Base-by-base conservation (phyloP, 1,139 yeast species). In the Nakaseomyces delphensis region DNA sequence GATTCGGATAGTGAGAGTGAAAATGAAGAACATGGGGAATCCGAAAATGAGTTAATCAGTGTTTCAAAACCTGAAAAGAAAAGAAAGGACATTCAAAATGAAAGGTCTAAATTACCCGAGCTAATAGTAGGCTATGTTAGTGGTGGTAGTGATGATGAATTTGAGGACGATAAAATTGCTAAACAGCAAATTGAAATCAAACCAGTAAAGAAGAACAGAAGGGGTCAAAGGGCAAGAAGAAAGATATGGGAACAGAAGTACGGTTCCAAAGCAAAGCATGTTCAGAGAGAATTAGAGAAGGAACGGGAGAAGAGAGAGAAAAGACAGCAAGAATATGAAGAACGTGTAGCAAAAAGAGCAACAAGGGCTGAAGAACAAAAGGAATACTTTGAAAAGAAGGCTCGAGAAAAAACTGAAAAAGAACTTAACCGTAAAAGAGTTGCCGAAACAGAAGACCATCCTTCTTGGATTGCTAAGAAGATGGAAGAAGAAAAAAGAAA, bases 141-240 rank as follows among this genome's bases (percentile, higher is more conserved):
- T 1, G 95, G 95, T 31, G 62, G 53, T 38, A 61, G 31, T 79
- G 82, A 3, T 71, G 87, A 79, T 33, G 83, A 58, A 14, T 49
- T 56, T 29, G 62, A 59, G 36, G 63, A 58, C 2, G 83, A 78
- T 43, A 63, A 67, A 35, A 71, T 77, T 2, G 87, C 81, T 6
- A 73, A 76, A 49, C 71, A 71, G 40, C 72, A 73, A 20, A 69
- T 50, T 9, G 47, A 55, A 10, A 52, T 48, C 18, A 73, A 42
- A 49, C 65, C 59, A 3, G 68, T 65, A 48, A 74, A 93, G 50
- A 87, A 87, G 56, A 93, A 91, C 62, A 74, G 98, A 64, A 77
- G 96, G 59, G 98, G 98, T 16, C 98, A 93, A 68, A 72, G 97
- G 52, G 98, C 96, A 2, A 79, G 99, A 65, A 93, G 91, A 62